Evolutionary conservation across 805 yeast species (phyloP).

Genomic region (Lipomyces mesembrius): DNA sequence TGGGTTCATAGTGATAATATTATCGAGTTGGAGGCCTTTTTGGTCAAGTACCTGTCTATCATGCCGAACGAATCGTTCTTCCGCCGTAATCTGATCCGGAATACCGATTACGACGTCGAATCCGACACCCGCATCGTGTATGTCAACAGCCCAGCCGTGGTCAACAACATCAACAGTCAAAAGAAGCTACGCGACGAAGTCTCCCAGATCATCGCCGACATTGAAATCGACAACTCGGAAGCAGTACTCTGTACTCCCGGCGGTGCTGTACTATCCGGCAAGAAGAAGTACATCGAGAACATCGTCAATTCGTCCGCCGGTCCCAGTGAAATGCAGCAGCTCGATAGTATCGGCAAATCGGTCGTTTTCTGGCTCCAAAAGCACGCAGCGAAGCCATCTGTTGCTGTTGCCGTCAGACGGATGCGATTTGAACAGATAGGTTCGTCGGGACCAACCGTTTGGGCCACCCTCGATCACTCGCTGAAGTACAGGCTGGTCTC

Average conservation of each 20-base stretch:
- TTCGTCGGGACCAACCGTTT: constrained; percentile 37
- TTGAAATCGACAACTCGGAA: constrained; percentile 30
- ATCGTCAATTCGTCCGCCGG: constrained; percentile 31
- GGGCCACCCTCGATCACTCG: constrained; percentile 48
- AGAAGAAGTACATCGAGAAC: constrained; percentile 32
- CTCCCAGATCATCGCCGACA: constrained; percentile 24
- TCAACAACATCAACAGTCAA: constrained; percentile 5
- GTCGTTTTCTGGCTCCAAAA: constrained; percentile 28
- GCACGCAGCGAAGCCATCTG: constrained; percentile 28
- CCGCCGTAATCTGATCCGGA: constrained; percentile 20
- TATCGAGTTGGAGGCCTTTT: constrained; percentile 56
- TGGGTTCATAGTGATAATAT: constrained; percentile 67
- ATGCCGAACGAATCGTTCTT: constrained; percentile 35
- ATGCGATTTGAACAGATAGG: constrained; percentile 32
- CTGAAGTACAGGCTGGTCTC: constrained; percentile 20
- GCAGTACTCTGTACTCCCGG: constrained; percentile 35
- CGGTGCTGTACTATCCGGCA: constrained; percentile 31
- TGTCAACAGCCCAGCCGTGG: constrained; percentile 14
- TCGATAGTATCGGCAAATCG: constrained; percentile 32
- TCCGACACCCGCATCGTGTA: constrained; percentile 32
- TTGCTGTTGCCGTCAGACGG: constrained; percentile 24
- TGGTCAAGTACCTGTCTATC: constrained; percentile 51
- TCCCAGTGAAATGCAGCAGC: constrained; percentile 28
- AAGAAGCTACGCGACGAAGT: constrained; percentile 17
- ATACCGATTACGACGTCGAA: constrained; percentile 23